These are phyloP conservation scores for Onygenales sp. DNA, from an alignment of 2,329 filamentous ascomycete genomes.

Conservation along the genomic window DNA sequence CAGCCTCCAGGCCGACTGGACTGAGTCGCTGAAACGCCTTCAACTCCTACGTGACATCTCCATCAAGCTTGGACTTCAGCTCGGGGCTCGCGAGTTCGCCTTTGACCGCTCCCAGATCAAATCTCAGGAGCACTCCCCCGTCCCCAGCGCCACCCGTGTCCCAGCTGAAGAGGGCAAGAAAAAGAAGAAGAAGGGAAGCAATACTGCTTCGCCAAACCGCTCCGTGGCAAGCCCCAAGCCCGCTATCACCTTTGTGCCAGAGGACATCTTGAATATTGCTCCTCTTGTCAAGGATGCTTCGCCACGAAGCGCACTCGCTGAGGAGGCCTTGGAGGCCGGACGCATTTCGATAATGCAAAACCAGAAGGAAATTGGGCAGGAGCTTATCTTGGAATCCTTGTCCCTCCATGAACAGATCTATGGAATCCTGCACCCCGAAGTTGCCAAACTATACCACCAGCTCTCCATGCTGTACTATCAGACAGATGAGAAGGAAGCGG, in stretches of 20 bases:
- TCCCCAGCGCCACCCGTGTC: slow-evolving; percentile 28
- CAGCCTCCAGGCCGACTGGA: slow-evolving; percentile 59
- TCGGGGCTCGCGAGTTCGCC: slow-evolving; percentile 67
- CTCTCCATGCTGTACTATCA: slow-evolving; percentile 95
- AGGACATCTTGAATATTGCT: slow-evolving; percentile 88
- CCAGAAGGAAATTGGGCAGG: slow-evolving; percentile 91
- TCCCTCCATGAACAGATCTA: slow-evolving; percentile 98
- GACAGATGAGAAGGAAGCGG: slow-evolving; percentile 93
- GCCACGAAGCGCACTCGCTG: slow-evolving; percentile 79
- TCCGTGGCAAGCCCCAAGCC: slow-evolving; percentile 35
- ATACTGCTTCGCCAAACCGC: slow-evolving; percentile 38
- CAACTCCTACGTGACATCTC: slow-evolving; percentile 85
- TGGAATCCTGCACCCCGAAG: slow-evolving; percentile 91
- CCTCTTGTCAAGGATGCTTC: slow-evolving; percentile 90
- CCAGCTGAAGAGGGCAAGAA: slow-evolving; percentile 36
- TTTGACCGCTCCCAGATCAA: slow-evolving; percentile 46
- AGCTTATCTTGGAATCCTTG: slow-evolving; percentile 88
- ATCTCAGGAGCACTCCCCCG: slow-evolving; percentile 24
- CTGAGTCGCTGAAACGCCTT: slow-evolving; percentile 56
- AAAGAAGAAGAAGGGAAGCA: slow-evolving; percentile 50
- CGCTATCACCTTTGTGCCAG: slow-evolving; percentile 60
- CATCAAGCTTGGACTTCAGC: slow-evolving; percentile 80
- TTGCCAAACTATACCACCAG: slow-evolving; percentile 89
- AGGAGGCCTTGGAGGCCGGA: slow-evolving; percentile 91
- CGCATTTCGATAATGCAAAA: slow-evolving; percentile 92